phyloP scores from a whole-genome alignment of 495 filamentous ascomycete species.

The Neurospora sp. region DNA sequence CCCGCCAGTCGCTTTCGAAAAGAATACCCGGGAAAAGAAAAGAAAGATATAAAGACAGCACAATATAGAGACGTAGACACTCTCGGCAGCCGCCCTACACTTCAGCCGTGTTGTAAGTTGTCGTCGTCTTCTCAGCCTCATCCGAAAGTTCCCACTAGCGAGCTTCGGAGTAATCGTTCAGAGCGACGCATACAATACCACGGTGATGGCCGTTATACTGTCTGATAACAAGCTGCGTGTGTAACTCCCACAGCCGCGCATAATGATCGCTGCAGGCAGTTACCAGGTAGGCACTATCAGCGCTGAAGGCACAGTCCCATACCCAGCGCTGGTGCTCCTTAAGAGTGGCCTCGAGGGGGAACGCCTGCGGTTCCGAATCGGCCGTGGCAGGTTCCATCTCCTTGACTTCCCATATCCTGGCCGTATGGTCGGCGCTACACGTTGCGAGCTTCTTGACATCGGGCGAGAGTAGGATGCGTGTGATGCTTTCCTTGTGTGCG shows the following conservation, averaged over 20 bases:
- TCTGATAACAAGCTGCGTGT: constrained; percentile 75
- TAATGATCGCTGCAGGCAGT: constrained; percentile 97
- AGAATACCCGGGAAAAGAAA: background rate
- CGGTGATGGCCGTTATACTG: constrained; percentile 98
- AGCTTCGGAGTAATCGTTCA: constrained; percentile 91
- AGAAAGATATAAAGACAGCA: background rate
- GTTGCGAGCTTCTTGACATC: constrained; percentile 96
- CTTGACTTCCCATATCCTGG: constrained; percentile 92
- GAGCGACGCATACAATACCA: constrained; percentile 87
- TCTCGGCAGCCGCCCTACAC: background rate
- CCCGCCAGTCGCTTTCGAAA: background rate
- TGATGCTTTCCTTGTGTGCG: constrained; percentile 90
- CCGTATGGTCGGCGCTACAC: constrained; percentile 94
- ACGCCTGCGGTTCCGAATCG: constrained; percentile 37
- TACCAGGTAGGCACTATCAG: constrained; percentile 93
- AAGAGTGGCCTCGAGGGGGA: constrained; percentile 77
- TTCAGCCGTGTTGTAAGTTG: background rate
- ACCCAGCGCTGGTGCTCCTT: constrained; percentile 97
- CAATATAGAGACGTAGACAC: background rate
- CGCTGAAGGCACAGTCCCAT: constrained; percentile 97
- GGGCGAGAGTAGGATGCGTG: constrained; percentile 87
- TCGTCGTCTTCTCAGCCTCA: background rate
- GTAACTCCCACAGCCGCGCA: constrained; percentile 89
- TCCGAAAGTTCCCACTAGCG: constrained; percentile 25
- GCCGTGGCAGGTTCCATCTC: constrained; percentile 40